Base-by-base conservation (phyloP, 441 rosid genomes). In the Bruguiera hainesii region DNA sequence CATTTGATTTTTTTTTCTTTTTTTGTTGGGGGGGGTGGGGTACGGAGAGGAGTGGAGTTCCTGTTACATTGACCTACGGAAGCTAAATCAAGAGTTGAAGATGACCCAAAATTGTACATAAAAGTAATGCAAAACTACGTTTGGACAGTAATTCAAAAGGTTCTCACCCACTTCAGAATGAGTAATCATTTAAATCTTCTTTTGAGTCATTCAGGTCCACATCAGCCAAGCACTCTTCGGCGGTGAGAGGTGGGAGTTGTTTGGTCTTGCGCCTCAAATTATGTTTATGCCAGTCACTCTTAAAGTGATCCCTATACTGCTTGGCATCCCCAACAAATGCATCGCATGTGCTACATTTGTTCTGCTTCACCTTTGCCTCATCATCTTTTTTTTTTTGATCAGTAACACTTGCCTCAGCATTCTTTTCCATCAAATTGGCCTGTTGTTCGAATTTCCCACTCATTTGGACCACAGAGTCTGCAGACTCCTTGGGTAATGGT, bases 271-370 rank as follows among this genome's bases (percentile, higher is more conserved):
- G 93, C 81, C 79, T 86, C 71, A 95, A 71, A 72, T 95, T 95
- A 69, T 95, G 98, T 77, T 85, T 95, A 84, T 92, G 99, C 99
- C 96, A 92, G 3, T 89, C 96, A 28, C 91, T 95, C 88, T 90
- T 89, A 56, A 85, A 95, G 72, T 95, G 98, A 50, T 86, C 93
- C 76, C 99, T 89, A 48, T 87, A 89, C 77, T 84, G 82, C 78
- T 87, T 90, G 61, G 92, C 77, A 49, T 90, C 93, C 23, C 95
- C 96, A 26, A 89, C 82, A 31, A 77, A 68, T 1, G 91, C 86
- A 76, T 87, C 80, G 83, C 98, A 92, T 21, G 93, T 95, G 80
- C 85, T 85, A 82, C 99, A 92, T 79, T 77, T 87, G 58, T 81
- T 87, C 67, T 80, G 90, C 78, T 91, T 95, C 29, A 63, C 85